A percentile compares a stretch with the other conserved stretches of the same genome.
Conservation (phyloP, 352 stramenopile species). For the Globisporangium emineosum region DNA sequence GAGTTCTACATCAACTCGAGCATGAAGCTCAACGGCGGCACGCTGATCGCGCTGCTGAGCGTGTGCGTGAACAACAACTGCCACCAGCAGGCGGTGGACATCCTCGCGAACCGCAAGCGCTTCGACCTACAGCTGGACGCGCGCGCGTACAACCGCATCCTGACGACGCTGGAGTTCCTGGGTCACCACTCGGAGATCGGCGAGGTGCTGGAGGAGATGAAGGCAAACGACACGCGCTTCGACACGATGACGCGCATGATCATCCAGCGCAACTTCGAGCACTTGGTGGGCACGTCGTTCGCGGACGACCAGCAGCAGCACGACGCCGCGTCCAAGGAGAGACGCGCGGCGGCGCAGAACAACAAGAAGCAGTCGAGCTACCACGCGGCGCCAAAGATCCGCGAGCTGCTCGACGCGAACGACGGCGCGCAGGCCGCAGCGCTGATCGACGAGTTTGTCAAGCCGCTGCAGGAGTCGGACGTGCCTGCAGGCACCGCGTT, state of each 20-base stretch:
- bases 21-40: slow-evolving; percentile 73
- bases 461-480: slow-evolving; percentile 33
- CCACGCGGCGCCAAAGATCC: slow-evolving; percentile 39
- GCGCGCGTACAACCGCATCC: slow-evolving; percentile 68
- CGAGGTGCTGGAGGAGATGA: slow-evolving; percentile 63
- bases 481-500: slow-evolving; percentile 30
- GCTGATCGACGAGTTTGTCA: slow-evolving; percentile 39
- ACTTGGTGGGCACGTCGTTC: slow-evolving; percentile 40
- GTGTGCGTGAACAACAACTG: slow-evolving; percentile 72
- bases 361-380: slow-evolving; percentile 21
- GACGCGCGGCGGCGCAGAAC: slow-evolving; percentile 10
- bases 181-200: slow-evolving; percentile 59
- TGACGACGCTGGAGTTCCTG: slow-evolving; percentile 71
- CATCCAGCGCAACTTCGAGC: slow-evolving; percentile 48
- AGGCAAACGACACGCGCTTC: slow-evolving; percentile 44
- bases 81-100: slow-evolving; percentile 62
- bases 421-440: slow-evolving; percentile 30
- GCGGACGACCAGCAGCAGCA: slow-evolving; percentile 26
- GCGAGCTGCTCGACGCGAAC: slow-evolving; percentile 39
- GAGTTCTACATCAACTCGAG: slow-evolving; percentile 81
- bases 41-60: slow-evolving; percentile 65
- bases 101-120: slow-evolving; percentile 72
- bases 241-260: slow-evolving; percentile 57
- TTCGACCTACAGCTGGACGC: slow-evolving; percentile 71
- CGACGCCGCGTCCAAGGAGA: slow-evolving; percentile 20